Evolutionary conservation across 2,329 filamentous ascomycete genomes (phyloP).

Genomic region (Penicillium corylophilum): DNA sequence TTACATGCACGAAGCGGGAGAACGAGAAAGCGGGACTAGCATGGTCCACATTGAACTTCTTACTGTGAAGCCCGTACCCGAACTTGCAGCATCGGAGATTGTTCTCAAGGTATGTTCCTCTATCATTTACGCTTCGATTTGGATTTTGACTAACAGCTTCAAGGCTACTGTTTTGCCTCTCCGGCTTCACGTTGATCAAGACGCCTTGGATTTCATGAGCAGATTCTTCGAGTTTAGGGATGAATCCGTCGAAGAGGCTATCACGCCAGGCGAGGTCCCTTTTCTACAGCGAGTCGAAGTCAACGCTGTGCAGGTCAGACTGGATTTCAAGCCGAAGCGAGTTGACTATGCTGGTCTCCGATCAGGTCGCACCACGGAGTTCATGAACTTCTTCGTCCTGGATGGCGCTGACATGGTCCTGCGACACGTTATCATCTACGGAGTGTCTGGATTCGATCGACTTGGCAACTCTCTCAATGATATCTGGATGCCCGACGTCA

Average conservation of each 20-base stretch:
- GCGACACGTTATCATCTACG: slow-evolving; percentile 87
- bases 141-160: slow-evolving; percentile 17
- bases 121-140: slow-evolving; percentile 3
- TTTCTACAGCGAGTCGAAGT: slow-evolving; percentile 91
- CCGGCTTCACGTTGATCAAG: slow-evolving; percentile 91
- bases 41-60: slow-evolving; percentile 90
- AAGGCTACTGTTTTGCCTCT: slow-evolving; percentile 74
- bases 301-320: slow-evolving; percentile 75
- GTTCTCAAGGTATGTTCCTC: slow-evolving; percentile 62
- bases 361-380: slow-evolving; percentile 91
- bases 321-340: slow-evolving; percentile 98
- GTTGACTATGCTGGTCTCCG: slow-evolving; percentile 91
- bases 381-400: slow-evolving; percentile 97
- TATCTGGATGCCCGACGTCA: slow-evolving; percentile 94
- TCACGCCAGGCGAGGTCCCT: slow-evolving; percentile 68
- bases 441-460: slow-evolving; percentile 84
- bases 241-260: slow-evolving; percentile 54
- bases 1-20: slow-evolving; percentile 83
- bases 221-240: slow-evolving; percentile 99
- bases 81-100: slow-evolving; percentile 84
- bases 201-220: slow-evolving; percentile 94
- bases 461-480: slow-evolving; percentile 89
- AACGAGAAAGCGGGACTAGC: slow-evolving; percentile 77
- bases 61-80: slow-evolving; percentile 80
- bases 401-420: slow-evolving; percentile 85